Evolutionary conservation across 177 flowering plant species (phyloP).

Genomic region (Telopea speciosissima): DNA sequence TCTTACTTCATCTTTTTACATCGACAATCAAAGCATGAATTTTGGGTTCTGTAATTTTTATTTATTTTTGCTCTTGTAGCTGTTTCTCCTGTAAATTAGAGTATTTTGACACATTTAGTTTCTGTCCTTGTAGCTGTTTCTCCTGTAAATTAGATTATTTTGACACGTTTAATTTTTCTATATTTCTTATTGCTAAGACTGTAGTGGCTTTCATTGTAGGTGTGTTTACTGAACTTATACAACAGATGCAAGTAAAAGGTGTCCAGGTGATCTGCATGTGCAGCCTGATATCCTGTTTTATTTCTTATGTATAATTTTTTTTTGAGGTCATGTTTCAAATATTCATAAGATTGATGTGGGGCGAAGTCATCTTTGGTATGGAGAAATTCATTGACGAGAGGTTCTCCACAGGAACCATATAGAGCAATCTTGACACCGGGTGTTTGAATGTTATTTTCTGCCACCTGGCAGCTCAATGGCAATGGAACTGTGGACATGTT

Average conservation of each 20-base stretch:
- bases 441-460: no score
- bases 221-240: slow-evolving; percentile 97
- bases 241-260: slow-evolving; percentile 98
- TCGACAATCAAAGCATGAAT: no score
- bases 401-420: no score
- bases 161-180: no score
- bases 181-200: neutral
- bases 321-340: neutral
- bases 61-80: neutral
- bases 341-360: neutral
- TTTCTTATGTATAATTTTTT: neutral
- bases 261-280: slow-evolving; percentile 63
- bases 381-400: no score
- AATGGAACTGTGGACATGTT: no score
- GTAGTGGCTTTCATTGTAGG: slow-evolving; percentile 31
- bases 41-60: no score
- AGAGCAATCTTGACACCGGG: no score
- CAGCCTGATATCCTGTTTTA: neutral
- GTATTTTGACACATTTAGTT: neutral
- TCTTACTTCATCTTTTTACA: no score
- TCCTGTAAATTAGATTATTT: neutral
- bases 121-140: neutral
- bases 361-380: neutral
- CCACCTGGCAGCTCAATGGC: no score
- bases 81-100: neutral